Evolutionary conservation across 495 filamentous ascomycete species (phyloP).

Genomic region (Staphylotrichum longicolle): DNA sequence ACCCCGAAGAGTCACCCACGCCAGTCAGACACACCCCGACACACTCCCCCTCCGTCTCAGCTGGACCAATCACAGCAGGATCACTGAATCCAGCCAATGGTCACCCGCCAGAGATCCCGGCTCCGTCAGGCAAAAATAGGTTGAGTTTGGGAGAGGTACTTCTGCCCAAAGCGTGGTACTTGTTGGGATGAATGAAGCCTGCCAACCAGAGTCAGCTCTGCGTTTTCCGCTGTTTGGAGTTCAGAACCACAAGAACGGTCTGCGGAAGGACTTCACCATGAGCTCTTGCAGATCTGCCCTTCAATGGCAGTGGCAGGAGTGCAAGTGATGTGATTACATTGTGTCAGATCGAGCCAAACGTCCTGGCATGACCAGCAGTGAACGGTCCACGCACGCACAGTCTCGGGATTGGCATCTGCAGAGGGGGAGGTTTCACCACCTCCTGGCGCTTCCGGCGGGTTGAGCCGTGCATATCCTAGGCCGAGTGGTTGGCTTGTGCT

Average conservation of each 20-base stretch:
- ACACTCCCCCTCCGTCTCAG: constrained; percentile 23
- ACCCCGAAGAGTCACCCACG: constrained; percentile 26
- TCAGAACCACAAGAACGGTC: background rate
- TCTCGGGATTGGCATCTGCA: background rate
- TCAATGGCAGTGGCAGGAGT: too few species aligned
- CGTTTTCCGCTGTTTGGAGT: background rate
- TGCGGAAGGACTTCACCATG: background rate
- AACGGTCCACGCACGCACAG: too few species aligned
- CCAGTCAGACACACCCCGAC: constrained; percentile 20
- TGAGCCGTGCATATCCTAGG: constrained; percentile 3
- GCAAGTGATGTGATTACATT: too few species aligned
- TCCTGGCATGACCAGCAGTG: too few species aligned
- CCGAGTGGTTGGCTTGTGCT: background rate
- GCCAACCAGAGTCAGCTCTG: background rate
- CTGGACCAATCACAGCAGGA: constrained; percentile 16
- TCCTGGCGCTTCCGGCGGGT: constrained; percentile 19
- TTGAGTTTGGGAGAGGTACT: constrained; percentile 25
- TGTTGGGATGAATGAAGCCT: constrained; percentile 8
- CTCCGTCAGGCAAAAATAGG: constrained; percentile 27
- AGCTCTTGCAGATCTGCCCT: too few species aligned
- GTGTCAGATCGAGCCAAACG: too few species aligned
- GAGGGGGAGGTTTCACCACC: background rate
- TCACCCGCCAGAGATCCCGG: constrained; percentile 7
- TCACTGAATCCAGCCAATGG: constrained; percentile 15
- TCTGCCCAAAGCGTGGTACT: constrained; percentile 30